Evolutionary conservation across 2,329 filamentous ascomycete species (phyloP), one percentile per base, ranked within the genome.

Genomic region (Aspergillus candidus): DNA sequence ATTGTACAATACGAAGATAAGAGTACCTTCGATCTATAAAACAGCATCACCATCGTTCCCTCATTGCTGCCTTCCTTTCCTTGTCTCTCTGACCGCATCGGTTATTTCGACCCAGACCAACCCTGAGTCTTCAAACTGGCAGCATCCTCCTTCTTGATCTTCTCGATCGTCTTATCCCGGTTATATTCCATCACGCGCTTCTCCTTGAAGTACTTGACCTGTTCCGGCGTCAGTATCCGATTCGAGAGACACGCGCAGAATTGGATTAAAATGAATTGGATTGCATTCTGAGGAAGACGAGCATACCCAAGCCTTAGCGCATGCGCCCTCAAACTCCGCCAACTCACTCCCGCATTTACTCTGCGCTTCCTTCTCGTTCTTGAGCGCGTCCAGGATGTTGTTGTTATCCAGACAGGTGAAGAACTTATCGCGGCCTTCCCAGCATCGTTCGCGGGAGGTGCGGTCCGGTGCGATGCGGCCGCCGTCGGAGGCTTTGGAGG

Each of bases 201-300:
- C 69, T 96, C 90, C 75, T 97, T 96, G 72, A 98, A 98, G 69
- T 98, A 97, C 70, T 89, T 88, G 49, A 96, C 86, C 88, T 93
- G 57, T 42, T 55, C n/a, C 35, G 43, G 12, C 34, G 42, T 54
- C 49, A 55, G 51, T 48, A 45, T 35, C 37, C 37, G 14, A 35
- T 42, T 7, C 22, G 7, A 27, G 6, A 2, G 22, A 27, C 14
- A 27, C 14, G 11, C 13, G 18, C n/a, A 15, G 29, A 42, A 41
- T 29, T 12, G 15, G 17, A 10, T 17, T 32, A 13, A 12, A 41
- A 22, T 33, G n/a, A 14, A 6, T 4, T 18, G 18, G 6, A 18
- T 18, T 5, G 18, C 3, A 18, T 18, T 6, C 1, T 18, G 18
- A n/a, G n/a, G n/a, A n/a, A n/a, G n/a, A n/a, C 14, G 37, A 37